Evolutionary conservation across 495 filamentous ascomycete genomes (phyloP).

Genomic region (Eremomyces bilateralis): DNA sequence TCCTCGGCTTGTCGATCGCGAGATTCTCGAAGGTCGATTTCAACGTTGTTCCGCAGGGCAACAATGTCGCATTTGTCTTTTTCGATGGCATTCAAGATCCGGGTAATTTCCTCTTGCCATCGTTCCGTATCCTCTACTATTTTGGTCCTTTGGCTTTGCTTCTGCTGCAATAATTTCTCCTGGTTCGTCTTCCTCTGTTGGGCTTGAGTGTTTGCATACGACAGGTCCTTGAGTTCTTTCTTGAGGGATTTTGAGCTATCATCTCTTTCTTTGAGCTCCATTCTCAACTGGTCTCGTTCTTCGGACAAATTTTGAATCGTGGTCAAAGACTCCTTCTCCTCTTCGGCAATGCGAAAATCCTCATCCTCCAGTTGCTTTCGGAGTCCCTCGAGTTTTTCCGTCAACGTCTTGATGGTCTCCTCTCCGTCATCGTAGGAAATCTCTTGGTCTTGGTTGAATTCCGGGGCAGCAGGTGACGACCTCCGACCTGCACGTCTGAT

Average conservation of each 20-base stretch:
- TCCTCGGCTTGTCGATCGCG: slow-evolving; percentile 1
- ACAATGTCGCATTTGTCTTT: slow-evolving; percentile 14
- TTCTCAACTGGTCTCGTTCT: slow-evolving; percentile 51
- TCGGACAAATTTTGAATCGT: slow-evolving; percentile 34
- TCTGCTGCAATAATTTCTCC: slow-evolving; percentile 42
- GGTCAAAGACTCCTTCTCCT: slow-evolving; percentile 52
- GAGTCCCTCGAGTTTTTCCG: slow-evolving; percentile 26
- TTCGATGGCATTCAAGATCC: slow-evolving; percentile 26
- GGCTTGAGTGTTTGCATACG: slow-evolving; percentile 64
- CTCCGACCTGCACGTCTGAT: slow-evolving; percentile 50
- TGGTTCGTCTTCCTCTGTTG: slow-evolving; percentile 60
- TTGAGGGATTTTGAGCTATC: slow-evolving; percentile 32
- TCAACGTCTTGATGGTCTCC: slow-evolving; percentile 24
- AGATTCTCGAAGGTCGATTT: not conserved
- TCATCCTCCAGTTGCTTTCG: slow-evolving; percentile 17
- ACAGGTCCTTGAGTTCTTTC: slow-evolving; percentile 57
- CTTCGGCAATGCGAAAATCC: slow-evolving; percentile 30
- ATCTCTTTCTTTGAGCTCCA: slow-evolving; percentile 62
- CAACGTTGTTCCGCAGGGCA: not conserved
- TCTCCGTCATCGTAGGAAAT: too few relatives aligned
- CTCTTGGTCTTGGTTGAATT: slow-evolving; percentile 17
- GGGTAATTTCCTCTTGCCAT: slow-evolving; percentile 32
- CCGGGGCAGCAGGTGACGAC: slow-evolving; percentile 40
- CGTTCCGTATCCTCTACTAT: slow-evolving; percentile 34
- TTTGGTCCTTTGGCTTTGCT: slow-evolving; percentile 37